Conservation (phyloP, 805 yeast genomes). For the Kluyveromyces dobzhanskii region DNA sequence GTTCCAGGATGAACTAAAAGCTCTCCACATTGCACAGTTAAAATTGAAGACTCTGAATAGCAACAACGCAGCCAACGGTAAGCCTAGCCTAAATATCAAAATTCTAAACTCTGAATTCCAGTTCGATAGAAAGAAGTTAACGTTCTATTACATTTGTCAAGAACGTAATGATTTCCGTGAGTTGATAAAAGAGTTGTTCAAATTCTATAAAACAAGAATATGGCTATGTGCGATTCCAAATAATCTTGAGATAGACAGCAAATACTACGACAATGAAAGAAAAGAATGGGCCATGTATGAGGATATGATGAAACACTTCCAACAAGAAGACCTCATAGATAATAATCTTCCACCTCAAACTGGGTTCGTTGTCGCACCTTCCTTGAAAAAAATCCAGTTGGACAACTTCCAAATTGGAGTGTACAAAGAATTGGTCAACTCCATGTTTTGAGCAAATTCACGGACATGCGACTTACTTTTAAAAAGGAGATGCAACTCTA, state of each 20-base stretch:
- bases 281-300: slow-evolving; percentile 27
- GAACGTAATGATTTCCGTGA: slow-evolving; percentile 68
- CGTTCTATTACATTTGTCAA: slow-evolving; percentile 57
- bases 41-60: slow-evolving; percentile 35
- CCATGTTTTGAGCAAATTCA: slow-evolving; percentile 23
- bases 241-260: slow-evolving; percentile 24
- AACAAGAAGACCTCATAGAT: slow-evolving; percentile 20
- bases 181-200: slow-evolving; percentile 63
- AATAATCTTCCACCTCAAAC: slow-evolving; percentile 5
- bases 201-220: slow-evolving; percentile 68
- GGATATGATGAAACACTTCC: slow-evolving; percentile 27
- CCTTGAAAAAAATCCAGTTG: slow-evolving; percentile 23
- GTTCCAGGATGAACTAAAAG: slow-evolving; percentile 63
- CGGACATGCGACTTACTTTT: too few relatives aligned
- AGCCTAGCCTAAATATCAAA: slow-evolving; percentile 41
- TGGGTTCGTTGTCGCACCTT: slow-evolving; percentile 18
- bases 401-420: slow-evolving; percentile 32
- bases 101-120: slow-evolving; percentile 74
- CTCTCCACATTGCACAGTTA: slow-evolving; percentile 54
- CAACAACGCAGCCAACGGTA: slow-evolving; percentile 7
- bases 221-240: slow-evolving; percentile 71
- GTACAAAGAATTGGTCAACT: slow-evolving; percentile 26
- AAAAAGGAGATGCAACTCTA: too few relatives aligned
- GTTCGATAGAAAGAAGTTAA: slow-evolving; percentile 70
- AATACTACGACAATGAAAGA: slow-evolving; percentile 25